These are phyloP conservation scores for Xylariales sp. DNA, from an alignment of 2,329 filamentous ascomycete genomes.

Conservation along the genomic window DNA sequence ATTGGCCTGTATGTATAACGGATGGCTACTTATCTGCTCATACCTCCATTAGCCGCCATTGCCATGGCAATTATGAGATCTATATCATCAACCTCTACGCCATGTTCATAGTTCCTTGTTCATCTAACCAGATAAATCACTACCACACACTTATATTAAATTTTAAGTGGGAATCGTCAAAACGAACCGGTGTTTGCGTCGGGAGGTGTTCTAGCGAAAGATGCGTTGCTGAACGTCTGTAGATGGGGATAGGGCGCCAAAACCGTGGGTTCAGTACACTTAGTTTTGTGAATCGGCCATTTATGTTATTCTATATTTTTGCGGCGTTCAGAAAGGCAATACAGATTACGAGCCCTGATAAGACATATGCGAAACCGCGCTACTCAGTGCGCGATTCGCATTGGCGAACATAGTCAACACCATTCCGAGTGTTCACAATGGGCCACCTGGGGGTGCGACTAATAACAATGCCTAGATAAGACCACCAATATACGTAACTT, in stretches of 20 bases:
- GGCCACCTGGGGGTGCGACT: not conserved
- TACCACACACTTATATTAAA: not conserved
- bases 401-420: not conserved
- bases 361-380: not conserved
- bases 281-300: too few relatives aligned
- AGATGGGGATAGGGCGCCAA: too few relatives aligned
- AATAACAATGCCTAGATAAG: not conserved
- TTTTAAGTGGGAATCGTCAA: too few relatives aligned
- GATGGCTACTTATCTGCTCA: not conserved
- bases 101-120: not conserved
- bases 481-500: constrained; percentile 4
- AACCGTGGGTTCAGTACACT: too few relatives aligned
- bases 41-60: not conserved
- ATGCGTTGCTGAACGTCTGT: too few relatives aligned
- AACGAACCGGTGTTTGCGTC: too few relatives aligned
- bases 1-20: not conserved
- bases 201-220: too few relatives aligned
- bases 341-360: not conserved
- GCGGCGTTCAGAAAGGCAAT: not conserved
- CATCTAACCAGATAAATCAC: not conserved
- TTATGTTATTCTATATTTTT: not conserved
- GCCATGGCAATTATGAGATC: not conserved
- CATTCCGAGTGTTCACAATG: not conserved
- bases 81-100: not conserved
- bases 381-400: not conserved